Evolutionary conservation across 1,284 basidiomycete species (phyloP).

Genomic region (Boletus sp.): DNA sequence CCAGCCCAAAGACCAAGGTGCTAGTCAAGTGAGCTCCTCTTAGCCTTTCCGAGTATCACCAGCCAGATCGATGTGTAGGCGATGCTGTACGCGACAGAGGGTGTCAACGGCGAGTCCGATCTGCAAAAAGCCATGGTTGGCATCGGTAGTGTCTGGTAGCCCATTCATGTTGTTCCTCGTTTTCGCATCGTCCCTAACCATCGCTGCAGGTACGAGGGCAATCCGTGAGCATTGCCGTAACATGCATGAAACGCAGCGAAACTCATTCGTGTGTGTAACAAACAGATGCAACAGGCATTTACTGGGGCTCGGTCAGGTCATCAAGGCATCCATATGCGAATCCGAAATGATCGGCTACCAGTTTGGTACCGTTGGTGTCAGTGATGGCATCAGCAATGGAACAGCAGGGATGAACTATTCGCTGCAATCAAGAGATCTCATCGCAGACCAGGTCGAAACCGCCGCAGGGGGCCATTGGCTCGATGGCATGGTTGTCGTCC

Average conservation of each 20-base stretch:
- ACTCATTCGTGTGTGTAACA: slow-evolving; percentile 30
- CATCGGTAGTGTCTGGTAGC: slow-evolving; percentile 89
- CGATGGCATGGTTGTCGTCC: slow-evolving; percentile 96
- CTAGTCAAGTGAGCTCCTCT: slow-evolving; percentile 67
- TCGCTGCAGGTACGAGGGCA: slow-evolving; percentile 76
- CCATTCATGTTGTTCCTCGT: slow-evolving; percentile 14
- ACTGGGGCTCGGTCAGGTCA: slow-evolving; percentile 80
- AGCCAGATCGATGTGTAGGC: slow-evolving; percentile 49
- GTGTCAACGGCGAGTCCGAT: slow-evolving; percentile 73
- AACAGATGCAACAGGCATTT: slow-evolving; percentile 88
- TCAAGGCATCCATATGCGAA: slow-evolving; percentile 76
- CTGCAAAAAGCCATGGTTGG: slow-evolving; percentile 95
- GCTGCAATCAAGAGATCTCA: slow-evolving; percentile 92
- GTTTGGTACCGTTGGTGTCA: slow-evolving; percentile 95
- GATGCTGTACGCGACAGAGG: slow-evolving; percentile 95
- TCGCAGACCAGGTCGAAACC: slow-evolving; percentile 94
- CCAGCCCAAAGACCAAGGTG: slow-evolving; percentile 88
- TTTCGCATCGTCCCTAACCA: slow-evolving; percentile 13
- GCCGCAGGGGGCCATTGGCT: slow-evolving; percentile 97
- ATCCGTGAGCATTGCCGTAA: slow-evolving; percentile 57
- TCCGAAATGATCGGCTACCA: slow-evolving; percentile 90
- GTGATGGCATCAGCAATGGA: slow-evolving; percentile 98
- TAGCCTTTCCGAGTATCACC: neutral
- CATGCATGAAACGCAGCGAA: neutral
- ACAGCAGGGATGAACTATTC: slow-evolving; percentile 92